Base-by-base conservation (phyloP, 176 grass and related monocot genomes). In the Cocos nucifera region DNA sequence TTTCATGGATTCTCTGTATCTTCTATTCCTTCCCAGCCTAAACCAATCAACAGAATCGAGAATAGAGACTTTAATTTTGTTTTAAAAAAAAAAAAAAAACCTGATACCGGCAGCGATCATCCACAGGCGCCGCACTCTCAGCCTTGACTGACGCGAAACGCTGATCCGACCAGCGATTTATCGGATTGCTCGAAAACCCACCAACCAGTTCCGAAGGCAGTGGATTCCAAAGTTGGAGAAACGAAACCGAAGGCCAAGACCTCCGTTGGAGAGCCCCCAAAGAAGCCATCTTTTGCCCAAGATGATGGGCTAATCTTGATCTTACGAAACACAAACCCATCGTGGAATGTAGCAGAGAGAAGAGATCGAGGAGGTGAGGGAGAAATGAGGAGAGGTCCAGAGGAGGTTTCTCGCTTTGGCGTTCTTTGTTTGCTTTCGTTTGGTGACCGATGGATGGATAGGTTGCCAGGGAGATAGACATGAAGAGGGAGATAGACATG, bases 321-420 rank as follows among this genome's bases (percentile, higher is more conserved):
- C 65, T 63, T 44, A 65, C 65, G 59, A 70, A 18, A 54, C 26
- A 26, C 23, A 70, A 6, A 25, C 57, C 65, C 75, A 70, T 70
- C 18, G 69, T 17, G 10, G 2, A 44, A 12, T 14, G 35, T 44
- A 8, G 1, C 12, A 44, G 35, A 39, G 35, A 44, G 35, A n/a
- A 23, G 39, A 9, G 26, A 69, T 12, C n/a, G 16, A 59, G 20
- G 55, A 24, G 59, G 5, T 2, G 15, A 51, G 51, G 51, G 65
- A 56, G 35, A 56, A 17, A 69, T 2, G 7, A 3, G 3, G 8
- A 27, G 50, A 56, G 49, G 19, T 23, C 23, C 23, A 23, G 23
- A 23, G 1, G 1, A 16, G 72, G 28, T 6, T 28, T 28, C 28
- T 30, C 5, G 28, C 28, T 6, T 6, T 30, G 28, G 4, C 0